Evolutionary conservation across 805 yeast species (phyloP).

Genomic region (Yamadazyma sp.): DNA sequence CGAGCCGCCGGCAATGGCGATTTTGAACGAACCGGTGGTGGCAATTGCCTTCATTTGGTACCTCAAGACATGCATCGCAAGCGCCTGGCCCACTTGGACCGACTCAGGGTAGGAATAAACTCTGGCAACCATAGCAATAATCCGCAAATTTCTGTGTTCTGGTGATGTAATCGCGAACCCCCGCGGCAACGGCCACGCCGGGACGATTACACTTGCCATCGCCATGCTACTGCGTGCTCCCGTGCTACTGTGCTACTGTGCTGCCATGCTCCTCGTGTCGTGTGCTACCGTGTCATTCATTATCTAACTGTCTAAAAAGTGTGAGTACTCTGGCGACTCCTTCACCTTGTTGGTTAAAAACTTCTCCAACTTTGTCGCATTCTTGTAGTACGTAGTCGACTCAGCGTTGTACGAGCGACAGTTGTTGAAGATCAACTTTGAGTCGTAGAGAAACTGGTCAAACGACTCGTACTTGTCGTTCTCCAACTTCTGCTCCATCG

Average conservation of each 20-base stretch:
- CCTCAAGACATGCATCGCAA: constrained; percentile 61
- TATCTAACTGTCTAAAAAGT: constrained; percentile 50
- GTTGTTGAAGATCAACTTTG: constrained; percentile 81
- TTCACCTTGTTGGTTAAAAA: constrained; percentile 77
- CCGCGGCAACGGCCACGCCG: too few species aligned
- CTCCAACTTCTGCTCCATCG: constrained; percentile 92
- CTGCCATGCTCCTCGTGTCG: too few species aligned
- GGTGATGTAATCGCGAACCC: too few species aligned
- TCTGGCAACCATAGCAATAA: neutral
- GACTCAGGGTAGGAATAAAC: constrained; percentile 55
- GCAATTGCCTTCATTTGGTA: constrained; percentile 63
- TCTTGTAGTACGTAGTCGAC: constrained; percentile 90
- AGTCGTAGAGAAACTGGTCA: constrained; percentile 90
- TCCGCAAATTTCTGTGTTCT: too few species aligned
- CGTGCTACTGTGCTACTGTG: too few species aligned
- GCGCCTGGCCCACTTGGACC: constrained; percentile 59
- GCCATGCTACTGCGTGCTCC: neutral
- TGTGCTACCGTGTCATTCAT: too few species aligned
- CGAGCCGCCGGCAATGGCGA: constrained; percentile 92
- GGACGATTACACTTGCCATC: neutral
- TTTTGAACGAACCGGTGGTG: constrained; percentile 49
- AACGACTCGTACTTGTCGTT: constrained; percentile 87
- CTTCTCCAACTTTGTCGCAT: constrained; percentile 91
- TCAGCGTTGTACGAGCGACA: constrained; percentile 93
- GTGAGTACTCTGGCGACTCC: constrained; percentile 91